These are phyloP conservation scores for Castanospermum australe DNA, from an alignment of 306 rosid species.

Conservation along the genomic window DNA sequence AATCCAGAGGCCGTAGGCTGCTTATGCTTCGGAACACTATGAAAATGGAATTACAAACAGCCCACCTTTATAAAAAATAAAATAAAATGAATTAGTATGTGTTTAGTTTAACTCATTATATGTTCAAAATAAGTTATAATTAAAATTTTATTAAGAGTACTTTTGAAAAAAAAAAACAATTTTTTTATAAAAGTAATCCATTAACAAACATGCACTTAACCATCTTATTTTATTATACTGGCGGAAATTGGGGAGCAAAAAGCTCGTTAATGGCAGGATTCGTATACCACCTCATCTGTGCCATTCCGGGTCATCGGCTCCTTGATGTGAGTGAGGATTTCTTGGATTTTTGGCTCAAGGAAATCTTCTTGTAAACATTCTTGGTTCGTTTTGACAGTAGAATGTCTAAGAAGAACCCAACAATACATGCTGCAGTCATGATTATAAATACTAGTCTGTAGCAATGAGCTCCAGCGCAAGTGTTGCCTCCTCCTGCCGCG, in stretches of 20 bases:
- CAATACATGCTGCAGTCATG: conserved; percentile 69
- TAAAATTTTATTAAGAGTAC: too few species aligned
- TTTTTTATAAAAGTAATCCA: too few species aligned
- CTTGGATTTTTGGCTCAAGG: conserved; percentile 51
- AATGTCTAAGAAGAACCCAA: conserved; percentile 81
- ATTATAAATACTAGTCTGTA: conserved; percentile 66
- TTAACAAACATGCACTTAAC: too few species aligned
- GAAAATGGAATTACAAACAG: neutral
- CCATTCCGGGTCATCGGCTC: neutral
- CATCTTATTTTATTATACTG: neutral
- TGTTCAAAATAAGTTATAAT: too few species aligned
- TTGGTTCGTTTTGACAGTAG: conserved; percentile 60
- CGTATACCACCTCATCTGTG: neutral
- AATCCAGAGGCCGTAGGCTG: neutral
- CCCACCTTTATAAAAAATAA: neutral
- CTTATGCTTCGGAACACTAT: neutral
- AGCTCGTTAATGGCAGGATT: conserved; percentile 32
- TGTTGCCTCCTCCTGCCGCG: conserved; percentile 74
- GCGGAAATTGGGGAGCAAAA: conserved; percentile 28
- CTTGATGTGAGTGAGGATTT: conserved; percentile 21
- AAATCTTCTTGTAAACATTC: conserved; percentile 58
- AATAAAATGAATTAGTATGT: too few species aligned
- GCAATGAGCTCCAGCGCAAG: conserved; percentile 86
- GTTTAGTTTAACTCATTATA: too few species aligned
- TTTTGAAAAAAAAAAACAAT: too few species aligned